These are phyloP conservation scores for Fraxinus ornus DNA, from an alignment of 305 asterid species.

Conservation along the genomic window DNA sequence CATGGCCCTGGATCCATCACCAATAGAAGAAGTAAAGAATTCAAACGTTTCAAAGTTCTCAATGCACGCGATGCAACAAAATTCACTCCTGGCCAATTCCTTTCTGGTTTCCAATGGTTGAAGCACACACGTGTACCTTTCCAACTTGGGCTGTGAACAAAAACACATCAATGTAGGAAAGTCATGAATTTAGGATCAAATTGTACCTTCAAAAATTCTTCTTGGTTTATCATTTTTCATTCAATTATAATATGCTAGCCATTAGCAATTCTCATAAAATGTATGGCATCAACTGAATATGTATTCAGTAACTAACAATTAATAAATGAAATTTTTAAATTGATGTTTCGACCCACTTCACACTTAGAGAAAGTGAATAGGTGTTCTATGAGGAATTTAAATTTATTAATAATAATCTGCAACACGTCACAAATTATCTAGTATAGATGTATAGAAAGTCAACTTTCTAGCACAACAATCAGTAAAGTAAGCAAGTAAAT, in stretches of 20 bases:
- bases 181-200: neutral
- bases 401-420: too few species aligned
- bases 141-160: conserved; percentile 28
- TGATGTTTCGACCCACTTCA: neutral
- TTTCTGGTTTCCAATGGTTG: conserved; percentile 47
- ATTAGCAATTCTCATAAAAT: neutral
- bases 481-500: too few species aligned
- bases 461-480: too few species aligned
- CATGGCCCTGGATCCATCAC: conserved; percentile 53
- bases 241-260: neutral
- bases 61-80: conserved; percentile 35
- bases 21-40: conserved; percentile 28
- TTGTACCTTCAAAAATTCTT: neutral
- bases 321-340: too few species aligned
- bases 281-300: neutral
- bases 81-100: conserved; percentile 35
- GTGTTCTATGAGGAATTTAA: too few species aligned
- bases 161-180: neutral
- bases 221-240: neutral
- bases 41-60: conserved; percentile 42
- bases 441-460: too few species aligned
- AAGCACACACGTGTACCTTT: conserved; percentile 43
- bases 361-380: neutral
- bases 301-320: neutral
- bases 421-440: too few species aligned